phyloP scores from a whole-genome alignment of 768 basidiomycete genomes.

The Amanita molliuscula region DNA sequence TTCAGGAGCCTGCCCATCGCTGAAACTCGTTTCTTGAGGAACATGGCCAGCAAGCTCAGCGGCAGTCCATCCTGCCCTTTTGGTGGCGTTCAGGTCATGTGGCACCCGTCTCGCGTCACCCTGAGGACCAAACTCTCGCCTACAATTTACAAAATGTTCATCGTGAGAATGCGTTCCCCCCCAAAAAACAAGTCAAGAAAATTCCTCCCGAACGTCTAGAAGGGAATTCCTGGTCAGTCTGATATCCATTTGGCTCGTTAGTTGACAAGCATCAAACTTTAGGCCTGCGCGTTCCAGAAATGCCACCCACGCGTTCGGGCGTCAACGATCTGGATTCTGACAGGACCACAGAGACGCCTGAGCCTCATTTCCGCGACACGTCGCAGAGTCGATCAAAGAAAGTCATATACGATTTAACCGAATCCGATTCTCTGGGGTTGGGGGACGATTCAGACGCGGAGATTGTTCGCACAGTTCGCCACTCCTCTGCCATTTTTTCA shows the following conservation, averaged over 20 bases:
- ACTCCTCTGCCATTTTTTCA: background rate
- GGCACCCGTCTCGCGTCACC: no score
- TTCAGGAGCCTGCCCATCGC: no score
- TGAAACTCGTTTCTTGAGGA: no score
- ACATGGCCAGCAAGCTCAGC: no score
- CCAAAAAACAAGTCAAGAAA: background rate
- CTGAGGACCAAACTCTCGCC: background rate
- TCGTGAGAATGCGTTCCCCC: background rate
- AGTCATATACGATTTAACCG: background rate
- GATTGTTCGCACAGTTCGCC: background rate
- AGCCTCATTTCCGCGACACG: background rate
- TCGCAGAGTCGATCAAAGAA: background rate
- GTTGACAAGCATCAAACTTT: background rate
- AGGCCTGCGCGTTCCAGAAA: background rate
- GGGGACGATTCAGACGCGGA: slow-evolving; percentile 1
- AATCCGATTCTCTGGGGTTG: background rate
- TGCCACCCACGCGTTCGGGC: background rate
- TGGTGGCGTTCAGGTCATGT: no score
- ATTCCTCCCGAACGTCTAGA: background rate
- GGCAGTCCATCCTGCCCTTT: no score
- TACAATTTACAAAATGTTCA: background rate
- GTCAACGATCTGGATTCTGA: background rate
- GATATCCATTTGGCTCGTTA: background rate
- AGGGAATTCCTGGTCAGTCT: background rate
- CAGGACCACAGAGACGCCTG: slow-evolving; percentile 3